Evolutionary conservation across 495 filamentous ascomycete genomes (phyloP).

Genomic region (Hypomontagnella submonticulosa): DNA sequence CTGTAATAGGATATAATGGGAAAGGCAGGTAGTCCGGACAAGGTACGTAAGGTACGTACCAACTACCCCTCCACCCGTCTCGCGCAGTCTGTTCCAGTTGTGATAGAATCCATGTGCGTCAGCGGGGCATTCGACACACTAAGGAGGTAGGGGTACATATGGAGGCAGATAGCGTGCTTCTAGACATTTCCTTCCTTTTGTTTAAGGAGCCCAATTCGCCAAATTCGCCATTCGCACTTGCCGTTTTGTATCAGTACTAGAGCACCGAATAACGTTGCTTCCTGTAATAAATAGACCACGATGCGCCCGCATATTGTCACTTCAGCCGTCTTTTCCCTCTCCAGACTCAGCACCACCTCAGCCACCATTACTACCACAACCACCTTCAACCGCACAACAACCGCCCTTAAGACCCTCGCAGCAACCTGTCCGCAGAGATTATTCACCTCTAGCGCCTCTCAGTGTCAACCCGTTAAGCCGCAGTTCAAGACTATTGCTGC

Average conservation of each 20-base stretch:
- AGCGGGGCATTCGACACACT: slow-evolving; percentile 37
- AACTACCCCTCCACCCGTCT: slow-evolving; percentile 29
- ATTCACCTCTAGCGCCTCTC: slow-evolving; percentile 37
- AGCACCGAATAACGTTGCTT: slow-evolving; percentile 7
- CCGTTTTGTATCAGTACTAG: slow-evolving; percentile 18
- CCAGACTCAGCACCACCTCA: slow-evolving; percentile 39
- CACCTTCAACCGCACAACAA: slow-evolving; percentile 1
- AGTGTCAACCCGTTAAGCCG: slow-evolving; percentile 13
- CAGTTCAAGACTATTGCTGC: slow-evolving; percentile 30
- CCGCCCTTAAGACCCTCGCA: slow-evolving; percentile 22
- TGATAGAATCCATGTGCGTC: slow-evolving; percentile 26
- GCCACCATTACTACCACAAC: slow-evolving; percentile 22
- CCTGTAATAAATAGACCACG: slow-evolving; percentile 42
- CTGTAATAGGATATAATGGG: no score
- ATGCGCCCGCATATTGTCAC: slow-evolving; percentile 47
- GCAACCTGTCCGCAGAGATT: slow-evolving; percentile 36
- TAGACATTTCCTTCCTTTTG: slow-evolving; percentile 33
- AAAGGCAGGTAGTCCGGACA: background rate
- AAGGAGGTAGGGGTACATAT: slow-evolving; percentile 20
- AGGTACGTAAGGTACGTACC: slow-evolving; percentile 7
- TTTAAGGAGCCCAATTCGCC: background rate
- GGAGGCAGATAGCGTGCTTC: slow-evolving; percentile 26
- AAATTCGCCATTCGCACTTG: slow-evolving; percentile 17
- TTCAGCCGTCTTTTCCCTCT: slow-evolving; percentile 42
- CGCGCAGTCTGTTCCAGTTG: no score